Conservation (phyloP, 805 yeast genomes). For the Yarrowia sp. region DNA sequence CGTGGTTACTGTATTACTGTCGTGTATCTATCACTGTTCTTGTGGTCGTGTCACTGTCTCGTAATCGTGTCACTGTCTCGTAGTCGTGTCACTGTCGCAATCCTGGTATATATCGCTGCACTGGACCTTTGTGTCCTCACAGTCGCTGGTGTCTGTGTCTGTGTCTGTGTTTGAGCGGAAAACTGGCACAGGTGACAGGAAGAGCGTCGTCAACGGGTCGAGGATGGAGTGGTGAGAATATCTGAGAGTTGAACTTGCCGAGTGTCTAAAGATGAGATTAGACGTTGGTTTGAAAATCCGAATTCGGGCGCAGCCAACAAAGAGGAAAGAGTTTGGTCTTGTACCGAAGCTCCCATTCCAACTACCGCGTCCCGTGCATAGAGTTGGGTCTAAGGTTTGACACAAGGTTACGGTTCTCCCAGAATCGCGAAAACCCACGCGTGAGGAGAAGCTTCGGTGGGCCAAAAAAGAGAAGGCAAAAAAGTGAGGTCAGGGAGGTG, state of each 20-base stretch:
- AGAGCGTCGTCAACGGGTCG: background rate
- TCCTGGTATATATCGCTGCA: too few species aligned
- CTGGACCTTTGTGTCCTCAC: background rate
- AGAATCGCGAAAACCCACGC: slow-evolving; percentile 37
- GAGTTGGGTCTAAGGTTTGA: slow-evolving; percentile 1
- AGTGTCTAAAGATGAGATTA: slow-evolving; percentile 14
- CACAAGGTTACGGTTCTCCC: background rate
- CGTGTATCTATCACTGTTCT: too few species aligned
- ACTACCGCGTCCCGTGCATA: slow-evolving; percentile 36
- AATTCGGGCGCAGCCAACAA: slow-evolving; percentile 37
- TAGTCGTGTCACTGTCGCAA: too few species aligned
- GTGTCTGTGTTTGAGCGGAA: background rate
- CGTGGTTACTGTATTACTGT: too few species aligned
- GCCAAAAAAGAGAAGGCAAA: slow-evolving; percentile 3
- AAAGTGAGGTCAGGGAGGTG: background rate
- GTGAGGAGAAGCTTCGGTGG: slow-evolving; percentile 37
- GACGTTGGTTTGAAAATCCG: slow-evolving; percentile 29
- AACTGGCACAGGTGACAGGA: too few species aligned
- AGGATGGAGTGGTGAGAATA: too few species aligned
- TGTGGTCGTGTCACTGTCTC: too few species aligned
- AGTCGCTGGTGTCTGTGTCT: background rate
- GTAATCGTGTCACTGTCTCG: too few species aligned
- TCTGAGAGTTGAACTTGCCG: background rate
- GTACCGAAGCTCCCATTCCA: slow-evolving; percentile 37
- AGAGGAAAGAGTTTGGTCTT: slow-evolving; percentile 33